Evolutionary conservation across 306 rosid genomes (phyloP), one percentile per base, ranked within the genome.

Genomic region (Acacia melanoxylon): DNA sequence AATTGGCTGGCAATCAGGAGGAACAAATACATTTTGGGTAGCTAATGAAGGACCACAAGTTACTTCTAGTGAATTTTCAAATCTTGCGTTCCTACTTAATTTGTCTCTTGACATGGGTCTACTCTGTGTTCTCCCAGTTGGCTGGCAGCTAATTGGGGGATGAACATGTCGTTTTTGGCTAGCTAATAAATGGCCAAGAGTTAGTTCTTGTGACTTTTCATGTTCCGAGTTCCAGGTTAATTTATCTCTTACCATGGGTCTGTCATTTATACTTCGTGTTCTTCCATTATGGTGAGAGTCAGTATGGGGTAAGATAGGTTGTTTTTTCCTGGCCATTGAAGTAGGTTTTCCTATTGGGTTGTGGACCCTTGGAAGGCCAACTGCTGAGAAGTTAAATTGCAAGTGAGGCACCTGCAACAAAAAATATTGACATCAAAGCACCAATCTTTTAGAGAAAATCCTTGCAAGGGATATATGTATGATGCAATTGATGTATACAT

Each of bases 21-120:
- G 58, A 45, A 86, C 79, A 51, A 41, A 87, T 41, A 85, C n/a
- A 67, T 25, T 20, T 68, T 68, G 44, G 48, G 3, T 37, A 48
- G 48, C 72, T 19, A 68, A 68, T 37, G 48, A 68, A 51, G 98
- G 97, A 75, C 93, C 98, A 16, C 93, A 88, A 42, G 89, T 85
- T 69, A 89, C 75, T 81, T 91, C 94, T 41, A 72, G 44, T 49
- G 87, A 44, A 74, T 78, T 82, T 80, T 85, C 90, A 74, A 83
- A 85, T 45, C 86, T 87, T 81, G 80, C 86, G 41, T 78, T 90
- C 78, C 83, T 24, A 49, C 54, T 82, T 58, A 72, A 76, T 59
- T 79, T 87, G 78, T 89, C 89, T 84, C 86, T 82, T 3, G 58
- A 68, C 79, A 68, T 77, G 56, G 76, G 40, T 4, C 41, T 72